A percentile compares a stretch with the other conserved stretches of the same genome.
These are phyloP conservation scores for Apiospora kogelbergensis DNA, from an alignment of 2,329 filamentous ascomycete genomes.

Conservation along the genomic window DNA sequence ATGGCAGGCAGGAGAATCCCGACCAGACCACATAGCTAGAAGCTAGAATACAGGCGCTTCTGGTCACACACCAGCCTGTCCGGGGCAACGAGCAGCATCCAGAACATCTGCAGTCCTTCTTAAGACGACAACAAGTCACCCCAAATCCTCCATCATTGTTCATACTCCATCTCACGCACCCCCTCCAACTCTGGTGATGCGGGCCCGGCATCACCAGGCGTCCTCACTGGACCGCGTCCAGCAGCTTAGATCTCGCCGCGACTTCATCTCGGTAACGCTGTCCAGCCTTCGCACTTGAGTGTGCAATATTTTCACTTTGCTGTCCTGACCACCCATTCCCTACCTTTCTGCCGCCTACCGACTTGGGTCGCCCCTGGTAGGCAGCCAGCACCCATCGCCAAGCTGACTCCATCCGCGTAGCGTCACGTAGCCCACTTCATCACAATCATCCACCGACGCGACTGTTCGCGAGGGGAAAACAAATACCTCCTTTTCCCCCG, in stretches of 20 bases:
- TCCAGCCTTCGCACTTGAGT: background rate
- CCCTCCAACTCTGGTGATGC: background rate
- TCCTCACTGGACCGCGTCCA: background rate
- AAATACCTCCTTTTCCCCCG: background rate
- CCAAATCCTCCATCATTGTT: background rate
- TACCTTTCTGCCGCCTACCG: background rate
- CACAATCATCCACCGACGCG: background rate
- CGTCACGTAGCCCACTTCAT: background rate
- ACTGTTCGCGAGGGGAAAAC: background rate
- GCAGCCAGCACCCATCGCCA: background rate
- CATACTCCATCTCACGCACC: background rate
- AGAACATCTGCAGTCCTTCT: background rate
- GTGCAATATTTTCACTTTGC: background rate
- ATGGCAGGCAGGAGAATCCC: background rate
- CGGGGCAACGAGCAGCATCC: background rate
- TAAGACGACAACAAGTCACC: background rate
- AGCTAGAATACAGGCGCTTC: background rate
- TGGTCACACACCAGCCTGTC: background rate
- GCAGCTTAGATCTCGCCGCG: background rate
- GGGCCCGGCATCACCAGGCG: background rate
- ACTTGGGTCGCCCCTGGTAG: background rate
- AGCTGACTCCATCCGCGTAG: constrained; percentile 1
- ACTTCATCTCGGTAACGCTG: background rate
- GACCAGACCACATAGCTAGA: background rate
- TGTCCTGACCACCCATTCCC: background rate